Percentiles rank a stretch among this genome's conserved stretches.
phyloP scores from a whole-genome alignment of 75 land plant genomes.

The Sequoiadendron giganteum region DNA sequence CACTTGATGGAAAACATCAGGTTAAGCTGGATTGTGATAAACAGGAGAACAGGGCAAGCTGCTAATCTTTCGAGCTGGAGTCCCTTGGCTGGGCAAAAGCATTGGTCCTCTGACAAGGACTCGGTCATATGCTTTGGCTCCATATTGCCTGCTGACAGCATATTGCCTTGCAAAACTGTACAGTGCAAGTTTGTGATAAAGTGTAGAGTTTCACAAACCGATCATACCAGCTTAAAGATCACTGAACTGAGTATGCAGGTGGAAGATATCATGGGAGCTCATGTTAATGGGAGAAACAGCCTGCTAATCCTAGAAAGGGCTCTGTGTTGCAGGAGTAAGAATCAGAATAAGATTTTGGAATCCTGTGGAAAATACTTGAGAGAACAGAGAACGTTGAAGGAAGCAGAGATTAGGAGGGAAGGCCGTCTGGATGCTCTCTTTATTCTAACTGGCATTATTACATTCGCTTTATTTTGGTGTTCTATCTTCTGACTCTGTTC shows the following conservation, averaged over 20 bases:
- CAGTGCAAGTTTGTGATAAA: slow-evolving; percentile 31
- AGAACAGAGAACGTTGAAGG: slow-evolving; percentile 11
- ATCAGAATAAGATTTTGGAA: background rate
- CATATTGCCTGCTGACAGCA: slow-evolving; percentile 16
- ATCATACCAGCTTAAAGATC: background rate
- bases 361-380: slow-evolving; percentile 11
- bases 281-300: slow-evolving; percentile 29
- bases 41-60: slow-evolving; percentile 25
- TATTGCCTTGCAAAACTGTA: background rate
- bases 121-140: slow-evolving; percentile 28
- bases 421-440: slow-evolving; percentile 13
- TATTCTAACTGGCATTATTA: slow-evolving; percentile 17
- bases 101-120: slow-evolving; percentile 37
- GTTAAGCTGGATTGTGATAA: slow-evolving; percentile 40
- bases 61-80: slow-evolving; percentile 42
- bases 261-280: slow-evolving; percentile 26
- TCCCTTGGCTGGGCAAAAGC: slow-evolving; percentile 24
- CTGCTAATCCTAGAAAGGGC: slow-evolving; percentile 11
- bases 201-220: background rate
- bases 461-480: background rate
- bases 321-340: slow-evolving; percentile 14
- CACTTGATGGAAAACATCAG: slow-evolving; percentile 22
- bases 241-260: slow-evolving; percentile 42
- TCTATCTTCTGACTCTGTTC: background rate
- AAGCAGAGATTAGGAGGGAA: slow-evolving; percentile 15